Evolutionary conservation across 2,329 filamentous ascomycete species (phyloP), one percentile per base, ranked within the genome.

Genomic region (Dendryphion nanum): DNA sequence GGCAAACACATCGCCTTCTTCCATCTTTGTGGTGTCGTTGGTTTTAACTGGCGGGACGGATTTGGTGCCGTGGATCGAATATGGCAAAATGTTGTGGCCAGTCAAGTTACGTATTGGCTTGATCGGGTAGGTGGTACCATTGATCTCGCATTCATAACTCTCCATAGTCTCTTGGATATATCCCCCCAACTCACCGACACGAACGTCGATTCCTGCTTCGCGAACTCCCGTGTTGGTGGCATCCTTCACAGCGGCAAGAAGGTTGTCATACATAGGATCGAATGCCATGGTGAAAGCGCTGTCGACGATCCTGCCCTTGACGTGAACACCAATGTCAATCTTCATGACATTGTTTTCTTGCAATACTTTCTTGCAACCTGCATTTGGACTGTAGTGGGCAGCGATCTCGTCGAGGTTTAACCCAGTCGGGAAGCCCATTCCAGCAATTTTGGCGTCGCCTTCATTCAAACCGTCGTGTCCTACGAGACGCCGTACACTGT

Each of bases 41-140:
- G 81, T 83, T 74, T 95, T 95, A 48, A 96, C 89, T 56, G 96
- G 95, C 0, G 90, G 91, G 35, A 96, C 88, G 50, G 86, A 89
- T 76, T 96, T 96, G 55, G 82, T 86, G 41, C 90, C 89, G 70
- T 96, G 90, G 55, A 96, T 96, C 64, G 82, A 83, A 73, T 90
- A 93, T 45, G 82, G 89, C 40, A 87, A 76, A 59, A 96, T 96
- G 51, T 86, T 91, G 72, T 96, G 90, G 7, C 89, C 89, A 59
- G 86, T 91, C 44, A 95, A 74, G 70, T 93, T 93, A 49, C 86
- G 83, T 61, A 95, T 91, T 48, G 83, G 78, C 73, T 93, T 94
- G 64, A 94, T 78, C 1, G 85, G 88, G 57, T 87, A 81, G 10
- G 82, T 89, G 28, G 78, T 81, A 45, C 88, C 88, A 63, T 85